These are phyloP conservation scores for Glomus cerebriforme DNA, from an alignment of 192 early-diverging fungal genomes.

Conservation along the genomic window DNA sequence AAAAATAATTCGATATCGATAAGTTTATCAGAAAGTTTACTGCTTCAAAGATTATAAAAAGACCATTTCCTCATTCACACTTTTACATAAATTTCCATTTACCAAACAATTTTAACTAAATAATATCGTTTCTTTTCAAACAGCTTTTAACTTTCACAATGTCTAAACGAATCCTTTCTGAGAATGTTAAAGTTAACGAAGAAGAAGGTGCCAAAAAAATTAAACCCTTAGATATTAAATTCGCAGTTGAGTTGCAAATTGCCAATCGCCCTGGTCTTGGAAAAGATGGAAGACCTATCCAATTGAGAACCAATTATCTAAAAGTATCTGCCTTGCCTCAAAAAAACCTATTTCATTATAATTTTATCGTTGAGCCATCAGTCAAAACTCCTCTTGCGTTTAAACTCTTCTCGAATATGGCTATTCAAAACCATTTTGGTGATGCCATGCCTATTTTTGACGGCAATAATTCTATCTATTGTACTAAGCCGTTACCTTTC, in stretches of 20 bases:
- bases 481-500: not conserved
- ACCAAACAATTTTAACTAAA: no score
- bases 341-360: not conserved
- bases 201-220: not conserved
- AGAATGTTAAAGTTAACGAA: not conserved
- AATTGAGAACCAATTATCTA: conserved; percentile 6
- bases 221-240: not conserved
- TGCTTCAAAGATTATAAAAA: not conserved
- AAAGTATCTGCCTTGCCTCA: not conserved
- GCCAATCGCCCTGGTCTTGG: not conserved
- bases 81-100: no score
- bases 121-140: no score
- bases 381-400: not conserved
- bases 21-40: not conserved
- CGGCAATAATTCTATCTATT: conserved; percentile 8
- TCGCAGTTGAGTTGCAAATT: not conserved
- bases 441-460: not conserved
- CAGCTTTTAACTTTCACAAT: not conserved
- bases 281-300: not conserved
- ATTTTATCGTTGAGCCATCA: not conserved
- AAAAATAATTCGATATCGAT: not conserved
- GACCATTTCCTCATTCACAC: not conserved
- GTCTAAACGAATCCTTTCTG: not conserved
- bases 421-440: conserved; percentile 1
- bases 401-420: conserved; percentile 17